Base-by-base conservation (phyloP, 2,329 filamentous ascomycete species). In the Phoma sp. region DNA sequence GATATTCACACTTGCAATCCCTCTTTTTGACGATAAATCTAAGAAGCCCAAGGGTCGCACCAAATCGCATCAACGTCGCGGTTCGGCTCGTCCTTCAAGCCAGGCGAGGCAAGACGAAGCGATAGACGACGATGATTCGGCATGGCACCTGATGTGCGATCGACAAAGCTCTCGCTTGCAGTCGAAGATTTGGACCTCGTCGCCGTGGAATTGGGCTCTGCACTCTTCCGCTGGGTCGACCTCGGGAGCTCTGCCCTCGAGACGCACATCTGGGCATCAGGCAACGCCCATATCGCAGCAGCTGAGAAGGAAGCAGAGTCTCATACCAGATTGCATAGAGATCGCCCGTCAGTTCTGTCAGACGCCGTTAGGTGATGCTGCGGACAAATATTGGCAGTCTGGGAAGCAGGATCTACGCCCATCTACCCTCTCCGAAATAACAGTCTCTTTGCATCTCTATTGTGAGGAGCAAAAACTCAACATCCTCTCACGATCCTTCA, bases 381-480 rank as follows among this genome's bases (percentile, higher is more conserved):
- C 70, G 46, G 83, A 80, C 49, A 78, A 82, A 33, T 76, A 78
- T 46, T 83, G 85, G 52, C 80, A 81, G 44, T 68, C 69, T 4
- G 67, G 68, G 24, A 69, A 69, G 45, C 67, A 72, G 53, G 72
- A 74, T 35, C 52, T 74, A 14, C 68, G 71, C 13, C 81, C 67
- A 76, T 86, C 49, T 81, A 89, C 30, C 78, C 88, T 69, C 84
- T 90, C 66, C 81, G 89, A 46, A 24, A 83, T 93, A 33, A 79
- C 96, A 60, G 79, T 87, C 35, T 89, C 85, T 0, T 79, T 99
- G 10, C 95, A 99, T 75, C 80, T 98, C 3, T 79, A 96, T n/a
- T 83, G 89, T 0, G 93, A 99, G 72, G 95, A 99, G 71, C 83
- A 89, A 58, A 98, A 96, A 69, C 82, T 99, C 1, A 86, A 90